These are phyloP conservation scores for Peronospora destructor DNA, from an alignment of 352 stramenopile genomes.

Conservation along the genomic window DNA sequence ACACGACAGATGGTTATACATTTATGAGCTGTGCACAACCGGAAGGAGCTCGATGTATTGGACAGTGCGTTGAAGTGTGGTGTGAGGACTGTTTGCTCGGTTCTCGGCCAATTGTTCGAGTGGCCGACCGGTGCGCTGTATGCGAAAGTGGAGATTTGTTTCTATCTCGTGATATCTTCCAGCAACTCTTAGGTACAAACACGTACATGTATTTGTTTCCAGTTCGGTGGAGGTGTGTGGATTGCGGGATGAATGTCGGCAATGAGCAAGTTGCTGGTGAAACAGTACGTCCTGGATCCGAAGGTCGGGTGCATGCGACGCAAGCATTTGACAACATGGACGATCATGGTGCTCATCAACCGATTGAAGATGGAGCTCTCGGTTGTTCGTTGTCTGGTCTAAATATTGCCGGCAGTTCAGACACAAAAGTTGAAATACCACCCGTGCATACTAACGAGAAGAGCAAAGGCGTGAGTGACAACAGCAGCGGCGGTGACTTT, in stretches of 20 bases:
- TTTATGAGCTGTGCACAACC: constrained; percentile 14
- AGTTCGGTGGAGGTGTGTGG: constrained; percentile 24
- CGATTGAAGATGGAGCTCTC: constrained; percentile 2
- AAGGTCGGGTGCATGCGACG: background rate
- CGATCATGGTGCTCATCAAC: background rate
- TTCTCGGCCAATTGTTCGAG: constrained; percentile 14
- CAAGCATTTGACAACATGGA: background rate
- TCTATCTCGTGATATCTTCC: constrained; percentile 6
- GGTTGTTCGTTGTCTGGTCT: background rate
- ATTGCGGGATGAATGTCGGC: constrained; percentile 4
- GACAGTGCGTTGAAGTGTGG: constrained; percentile 25
- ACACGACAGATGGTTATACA: background rate
- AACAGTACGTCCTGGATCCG: background rate
- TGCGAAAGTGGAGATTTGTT: constrained; percentile 12
- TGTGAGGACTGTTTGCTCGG: constrained; percentile 6
- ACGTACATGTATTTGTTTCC: background rate
- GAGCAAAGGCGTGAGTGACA: background rate
- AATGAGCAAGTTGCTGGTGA: background rate
- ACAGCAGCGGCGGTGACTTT: background rate
- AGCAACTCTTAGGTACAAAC: background rate
- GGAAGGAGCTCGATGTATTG: constrained; percentile 7
- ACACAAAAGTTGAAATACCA: constrained; percentile 2
- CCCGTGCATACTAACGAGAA: background rate
- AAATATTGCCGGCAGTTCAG: constrained; percentile 3
- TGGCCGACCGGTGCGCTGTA: constrained; percentile 12